Conservation (phyloP, 805 yeast species). For the Ogataea paraovalis region DNA sequence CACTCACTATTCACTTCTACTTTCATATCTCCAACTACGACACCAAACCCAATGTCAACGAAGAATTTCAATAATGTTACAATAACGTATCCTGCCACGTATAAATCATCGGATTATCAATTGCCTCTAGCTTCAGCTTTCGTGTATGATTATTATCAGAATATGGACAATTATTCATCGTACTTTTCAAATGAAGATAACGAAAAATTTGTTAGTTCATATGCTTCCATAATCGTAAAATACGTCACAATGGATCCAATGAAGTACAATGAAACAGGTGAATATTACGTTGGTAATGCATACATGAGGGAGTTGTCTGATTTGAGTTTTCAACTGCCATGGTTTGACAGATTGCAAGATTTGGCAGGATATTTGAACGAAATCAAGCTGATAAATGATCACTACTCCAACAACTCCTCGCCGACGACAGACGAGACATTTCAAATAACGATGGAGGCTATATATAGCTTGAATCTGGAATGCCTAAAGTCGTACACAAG, state of each 20-base stretch:
- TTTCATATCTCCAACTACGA: not conserved
- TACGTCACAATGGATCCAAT: not conserved
- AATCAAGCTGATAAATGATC: not conserved
- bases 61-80: not conserved
- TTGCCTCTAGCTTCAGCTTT: constrained; percentile 1
- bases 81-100: not conserved
- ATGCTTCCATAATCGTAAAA: not conserved
- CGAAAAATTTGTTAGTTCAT: not conserved
- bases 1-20: not conserved
- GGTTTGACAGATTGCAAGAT: not conserved
- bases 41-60: not conserved
- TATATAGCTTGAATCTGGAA: not conserved
- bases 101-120: not conserved
- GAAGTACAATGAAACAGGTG: not conserved
- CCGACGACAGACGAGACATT: not conserved
- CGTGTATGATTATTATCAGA: not conserved
- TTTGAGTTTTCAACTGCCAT: not conserved
- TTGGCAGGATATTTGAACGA: not conserved
- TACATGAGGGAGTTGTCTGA: not conserved
- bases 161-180: not conserved
- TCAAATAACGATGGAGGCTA: not conserved
- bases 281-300: not conserved
- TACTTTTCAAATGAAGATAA: not conserved
- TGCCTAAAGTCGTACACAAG: not conserved
- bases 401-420: not conserved